Conservation (phyloP, 106 monocot species). For the Apostasia ramifera region DNA sequence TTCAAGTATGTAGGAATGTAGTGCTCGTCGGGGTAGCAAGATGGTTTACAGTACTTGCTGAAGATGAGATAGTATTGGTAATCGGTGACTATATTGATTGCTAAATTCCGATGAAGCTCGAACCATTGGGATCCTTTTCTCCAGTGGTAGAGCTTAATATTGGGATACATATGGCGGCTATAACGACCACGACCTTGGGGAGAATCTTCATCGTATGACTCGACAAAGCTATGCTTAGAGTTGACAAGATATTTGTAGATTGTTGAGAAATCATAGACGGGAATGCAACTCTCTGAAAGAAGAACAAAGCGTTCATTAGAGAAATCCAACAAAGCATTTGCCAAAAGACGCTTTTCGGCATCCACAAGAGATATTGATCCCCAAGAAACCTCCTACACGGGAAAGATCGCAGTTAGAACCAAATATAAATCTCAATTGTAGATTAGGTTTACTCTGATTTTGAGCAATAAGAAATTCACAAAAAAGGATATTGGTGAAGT, state of each 20-base stretch:
- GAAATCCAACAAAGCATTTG: constrained; percentile 41
- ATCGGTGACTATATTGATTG: constrained; percentile 24
- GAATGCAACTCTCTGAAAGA: constrained; percentile 43
- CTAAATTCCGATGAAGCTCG: constrained; percentile 23
- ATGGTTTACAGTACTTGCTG: constrained; percentile 25
- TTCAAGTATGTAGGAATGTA: constrained; percentile 30
- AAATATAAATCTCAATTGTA: no score
- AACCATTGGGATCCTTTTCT: constrained; percentile 30
- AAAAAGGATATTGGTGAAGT: no score
- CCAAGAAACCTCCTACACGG: constrained; percentile 23
- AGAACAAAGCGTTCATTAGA: constrained; percentile 37
- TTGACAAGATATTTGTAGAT: constrained; percentile 30
- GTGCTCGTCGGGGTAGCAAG: constrained; percentile 32
- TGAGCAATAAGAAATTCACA: no score
- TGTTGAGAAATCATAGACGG: constrained; percentile 27
- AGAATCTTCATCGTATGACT: constrained; percentile 37
- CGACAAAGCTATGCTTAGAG: constrained; percentile 30
- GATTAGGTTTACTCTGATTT: no score
- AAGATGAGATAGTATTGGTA: constrained; percentile 18
- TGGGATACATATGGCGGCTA: constrained; percentile 21
- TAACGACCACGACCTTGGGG: constrained; percentile 38
- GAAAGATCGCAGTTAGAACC: no score
- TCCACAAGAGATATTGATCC: constrained; percentile 33
- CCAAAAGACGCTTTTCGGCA: constrained; percentile 38
- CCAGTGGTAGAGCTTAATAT: constrained; percentile 24